Evolutionary conservation across 257 asterid genomes (phyloP), one percentile per base, ranked within the genome.

Genomic region (Plantago ovata): DNA sequence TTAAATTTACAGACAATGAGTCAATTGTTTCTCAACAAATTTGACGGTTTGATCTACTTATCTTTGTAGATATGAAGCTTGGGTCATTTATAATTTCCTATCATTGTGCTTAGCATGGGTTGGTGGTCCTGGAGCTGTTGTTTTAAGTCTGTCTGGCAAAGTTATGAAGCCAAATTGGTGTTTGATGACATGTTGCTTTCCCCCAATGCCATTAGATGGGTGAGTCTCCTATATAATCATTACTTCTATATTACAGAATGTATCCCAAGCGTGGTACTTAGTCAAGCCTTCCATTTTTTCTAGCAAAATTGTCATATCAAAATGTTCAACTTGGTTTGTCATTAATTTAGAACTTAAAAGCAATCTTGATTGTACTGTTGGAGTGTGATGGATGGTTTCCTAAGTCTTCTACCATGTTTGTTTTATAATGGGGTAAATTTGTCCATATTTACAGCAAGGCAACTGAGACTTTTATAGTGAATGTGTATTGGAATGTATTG

Each of bases 111-210:
- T 93, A 77, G 99, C 94, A 67, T 93, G 99, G 99, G 96, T 93
- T 43, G 99, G 99, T 63, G 99, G 99, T 68, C 97, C 99, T 18
- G 99, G 99, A 62, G 94, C 99, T 71, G 96, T 89, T 60, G 97
- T 93, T 69, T 63, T 93, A 56, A 93, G 93, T 70, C 82, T 93
- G 63, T 67, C 82, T 36, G 97, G 99, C 12, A 87, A 91, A 63
- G 66, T 70, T 70, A 72, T 93, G 77, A 89, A 86, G 86, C 94
- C 89, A 50, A 93, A 75, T 67, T 89, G 95, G 92, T 86, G 94
- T 72, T 73, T 86, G 62, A 86, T 93, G 96, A 93, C 99, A 39
- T 89, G 99, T 46, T 93, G 99, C 74, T 79, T 89, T 42, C 86
- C 87, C n/a, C 89, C 96, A 28, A 70, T 89, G 80, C 82, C 91